Percentiles rank a stretch among this genome's conserved stretches.
These are phyloP conservation scores for Prunus yedoensis DNA, from an alignment of 331 rosid genomes.

Conservation along the genomic window DNA sequence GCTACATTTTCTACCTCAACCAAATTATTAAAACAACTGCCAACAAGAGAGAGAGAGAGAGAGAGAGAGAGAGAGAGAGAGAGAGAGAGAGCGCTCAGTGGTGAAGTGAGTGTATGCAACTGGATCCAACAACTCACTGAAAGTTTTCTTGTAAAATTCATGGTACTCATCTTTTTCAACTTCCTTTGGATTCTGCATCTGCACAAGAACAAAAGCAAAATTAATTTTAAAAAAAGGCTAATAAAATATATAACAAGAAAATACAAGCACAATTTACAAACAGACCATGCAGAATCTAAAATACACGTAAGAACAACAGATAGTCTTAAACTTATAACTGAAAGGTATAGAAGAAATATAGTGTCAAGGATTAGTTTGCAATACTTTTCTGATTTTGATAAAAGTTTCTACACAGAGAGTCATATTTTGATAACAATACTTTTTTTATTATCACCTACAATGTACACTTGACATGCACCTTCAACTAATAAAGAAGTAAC, in stretches of 20 bases:
- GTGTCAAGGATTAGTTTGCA: too few relatives aligned
- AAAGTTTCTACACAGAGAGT: not conserved
- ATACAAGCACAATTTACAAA: not conserved
- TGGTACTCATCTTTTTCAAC: constrained; percentile 77
- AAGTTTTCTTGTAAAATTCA: constrained; percentile 88
- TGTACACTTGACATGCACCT: not conserved
- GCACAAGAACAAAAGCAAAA: constrained; percentile 22
- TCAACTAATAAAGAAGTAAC: not conserved
- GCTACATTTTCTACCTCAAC: not conserved
- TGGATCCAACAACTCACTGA: constrained; percentile 88
- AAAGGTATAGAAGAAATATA: not conserved
- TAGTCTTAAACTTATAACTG: not conserved
- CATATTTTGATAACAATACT: not conserved
- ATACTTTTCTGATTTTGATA: too few relatives aligned
- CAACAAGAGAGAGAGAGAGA: not conserved
- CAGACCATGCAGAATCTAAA: not conserved
- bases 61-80: not conserved
- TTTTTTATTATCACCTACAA: not conserved
- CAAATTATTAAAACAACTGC: not conserved
- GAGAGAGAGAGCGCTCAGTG: constrained; percentile 74
- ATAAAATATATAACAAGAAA: not conserved
- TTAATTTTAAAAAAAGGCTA: not conserved
- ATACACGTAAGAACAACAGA: not conserved
- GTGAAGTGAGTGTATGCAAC: constrained; percentile 85
- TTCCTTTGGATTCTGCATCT: constrained; percentile 94